Evolutionary conservation across 108 stramenopile species (phyloP).

Genomic region (Pseudonitzschia delicatissima): DNA sequence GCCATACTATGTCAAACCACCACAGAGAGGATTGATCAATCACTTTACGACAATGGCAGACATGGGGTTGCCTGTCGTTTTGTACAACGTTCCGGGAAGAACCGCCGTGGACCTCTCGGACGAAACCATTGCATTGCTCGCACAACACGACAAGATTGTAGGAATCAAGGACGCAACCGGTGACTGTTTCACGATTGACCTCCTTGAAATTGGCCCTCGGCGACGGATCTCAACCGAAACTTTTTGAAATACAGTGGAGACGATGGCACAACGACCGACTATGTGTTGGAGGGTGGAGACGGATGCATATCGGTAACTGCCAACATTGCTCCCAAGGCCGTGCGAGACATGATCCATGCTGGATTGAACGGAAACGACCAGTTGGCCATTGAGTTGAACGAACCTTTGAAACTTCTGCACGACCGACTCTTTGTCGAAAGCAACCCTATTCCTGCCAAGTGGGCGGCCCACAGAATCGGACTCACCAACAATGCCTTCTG

Average conservation of each 20-base stretch:
- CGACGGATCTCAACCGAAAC: slow-evolving; percentile 25
- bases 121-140: slow-evolving; percentile 54
- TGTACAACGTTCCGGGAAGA: slow-evolving; percentile 92
- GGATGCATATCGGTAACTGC: slow-evolving; percentile 91
- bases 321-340: slow-evolving; percentile 68
- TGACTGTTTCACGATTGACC: slow-evolving; percentile 64
- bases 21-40: slow-evolving; percentile 76
- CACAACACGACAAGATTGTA: slow-evolving; percentile 67
- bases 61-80: slow-evolving; percentile 79
- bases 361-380: slow-evolving; percentile 51
- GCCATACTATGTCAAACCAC: slow-evolving; percentile 94
- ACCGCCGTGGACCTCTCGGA: slow-evolving; percentile 64
- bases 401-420: slow-evolving; percentile 55
- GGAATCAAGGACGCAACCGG: slow-evolving; percentile 92
- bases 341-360: slow-evolving; percentile 66
- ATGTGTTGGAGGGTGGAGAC: slow-evolving; percentile 82
- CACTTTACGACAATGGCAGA: slow-evolving; percentile 80
- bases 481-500: slow-evolving; percentile 51
- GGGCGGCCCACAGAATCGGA: slow-evolving; percentile 56
- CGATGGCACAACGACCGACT: slow-evolving; percentile 81
- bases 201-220: slow-evolving; percentile 44
- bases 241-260: slow-evolving; percentile 89
- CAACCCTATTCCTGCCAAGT: slow-evolving; percentile 88
- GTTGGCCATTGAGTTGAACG: slow-evolving; percentile 55
- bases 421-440: slow-evolving; percentile 74